Percentiles rank a stretch among this genome's conserved stretches.
These are phyloP conservation scores for Phyllosticta paracitricarpa DNA, from an alignment of 2,329 filamentous ascomycete genomes.

Conservation along the genomic window DNA sequence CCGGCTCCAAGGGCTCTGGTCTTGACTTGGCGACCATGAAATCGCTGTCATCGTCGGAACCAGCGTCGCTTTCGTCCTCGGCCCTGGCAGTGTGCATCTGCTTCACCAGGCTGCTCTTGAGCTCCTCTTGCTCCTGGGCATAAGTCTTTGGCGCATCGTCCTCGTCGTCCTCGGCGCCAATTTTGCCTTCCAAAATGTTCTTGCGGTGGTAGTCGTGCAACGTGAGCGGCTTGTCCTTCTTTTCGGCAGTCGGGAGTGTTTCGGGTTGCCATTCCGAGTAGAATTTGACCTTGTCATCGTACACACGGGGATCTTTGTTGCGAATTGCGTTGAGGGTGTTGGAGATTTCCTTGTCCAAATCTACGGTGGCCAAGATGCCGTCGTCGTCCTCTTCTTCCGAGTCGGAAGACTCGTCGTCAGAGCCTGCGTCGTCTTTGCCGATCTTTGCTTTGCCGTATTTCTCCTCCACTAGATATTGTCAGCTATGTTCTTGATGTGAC, in stretches of 20 bases:
- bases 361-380: constrained; percentile 74
- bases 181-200: constrained; percentile 67
- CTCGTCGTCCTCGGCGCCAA: constrained; percentile 49
- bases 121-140: constrained; percentile 73
- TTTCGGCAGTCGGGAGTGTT: constrained; percentile 25
- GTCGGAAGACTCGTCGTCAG: constrained; percentile 38
- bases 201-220: constrained; percentile 86
- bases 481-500: constrained; percentile 12
- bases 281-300: constrained; percentile 71
- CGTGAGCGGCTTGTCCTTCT: constrained; percentile 75
- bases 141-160: constrained; percentile 58
- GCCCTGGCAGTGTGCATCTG: constrained; percentile 61
- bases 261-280: constrained; percentile 57
- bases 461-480: constrained; percentile 60
- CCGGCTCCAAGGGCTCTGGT: constrained; percentile 20
- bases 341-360: constrained; percentile 76
- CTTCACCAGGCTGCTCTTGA: constrained; percentile 67
- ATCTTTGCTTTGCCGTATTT: constrained; percentile 55
- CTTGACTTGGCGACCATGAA: constrained; percentile 64
- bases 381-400: constrained; percentile 80
- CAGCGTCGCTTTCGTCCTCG: constrained; percentile 32
- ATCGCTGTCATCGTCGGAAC: constrained; percentile 42
- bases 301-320: constrained; percentile 83
- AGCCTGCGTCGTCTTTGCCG: constrained; percentile 47
- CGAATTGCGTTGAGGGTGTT: constrained; percentile 80